phyloP scores from a whole-genome alignment of 192 early-diverging fungal species.

The Umbelopsis isabellina region DNA sequence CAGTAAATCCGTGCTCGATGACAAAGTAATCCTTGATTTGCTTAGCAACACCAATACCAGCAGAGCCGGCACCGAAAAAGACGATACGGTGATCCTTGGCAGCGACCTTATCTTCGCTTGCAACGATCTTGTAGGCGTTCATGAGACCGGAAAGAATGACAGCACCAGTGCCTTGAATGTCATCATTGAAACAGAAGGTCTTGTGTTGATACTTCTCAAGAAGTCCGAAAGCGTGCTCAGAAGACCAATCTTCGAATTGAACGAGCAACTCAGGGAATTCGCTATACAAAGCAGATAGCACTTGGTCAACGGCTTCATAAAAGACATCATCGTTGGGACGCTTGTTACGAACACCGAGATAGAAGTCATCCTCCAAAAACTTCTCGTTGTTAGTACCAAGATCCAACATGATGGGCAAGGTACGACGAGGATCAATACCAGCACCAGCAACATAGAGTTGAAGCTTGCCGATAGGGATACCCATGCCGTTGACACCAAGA shows the following conservation, averaged over 20 bases:
- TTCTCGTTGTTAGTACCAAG: constrained; percentile 88
- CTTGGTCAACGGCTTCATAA: constrained; percentile 82
- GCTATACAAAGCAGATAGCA: constrained; percentile 67
- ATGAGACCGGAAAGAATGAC: constrained; percentile 94
- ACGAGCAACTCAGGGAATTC: constrained; percentile 84
- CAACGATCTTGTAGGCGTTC: constrained; percentile 73
- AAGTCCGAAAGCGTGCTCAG: constrained; percentile 87
- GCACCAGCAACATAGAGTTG: constrained; percentile 87
- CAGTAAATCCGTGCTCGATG: constrained; percentile 71
- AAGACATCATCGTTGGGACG: constrained; percentile 70
- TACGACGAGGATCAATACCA: constrained; percentile 83
- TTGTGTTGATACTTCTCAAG: constrained; percentile 77
- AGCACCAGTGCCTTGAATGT: constrained; percentile 93
- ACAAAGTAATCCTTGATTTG: constrained; percentile 85
- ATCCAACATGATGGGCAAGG: constrained; percentile 91
- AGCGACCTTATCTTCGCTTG: constrained; percentile 59
- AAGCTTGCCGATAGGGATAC: constrained; percentile 95
- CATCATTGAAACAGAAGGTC: constrained; percentile 93
- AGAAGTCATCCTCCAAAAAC: constrained; percentile 85
- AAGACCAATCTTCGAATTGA: constrained; percentile 97
- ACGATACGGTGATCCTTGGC: constrained; percentile 83
- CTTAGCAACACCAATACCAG: constrained; percentile 93
- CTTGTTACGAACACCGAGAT: constrained; percentile 79
- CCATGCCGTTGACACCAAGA: constrained; percentile 94
- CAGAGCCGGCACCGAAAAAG: constrained; percentile 94